phyloP scores from a whole-genome alignment of 345 rosid genomes.

The Fremontodendron californicum region DNA sequence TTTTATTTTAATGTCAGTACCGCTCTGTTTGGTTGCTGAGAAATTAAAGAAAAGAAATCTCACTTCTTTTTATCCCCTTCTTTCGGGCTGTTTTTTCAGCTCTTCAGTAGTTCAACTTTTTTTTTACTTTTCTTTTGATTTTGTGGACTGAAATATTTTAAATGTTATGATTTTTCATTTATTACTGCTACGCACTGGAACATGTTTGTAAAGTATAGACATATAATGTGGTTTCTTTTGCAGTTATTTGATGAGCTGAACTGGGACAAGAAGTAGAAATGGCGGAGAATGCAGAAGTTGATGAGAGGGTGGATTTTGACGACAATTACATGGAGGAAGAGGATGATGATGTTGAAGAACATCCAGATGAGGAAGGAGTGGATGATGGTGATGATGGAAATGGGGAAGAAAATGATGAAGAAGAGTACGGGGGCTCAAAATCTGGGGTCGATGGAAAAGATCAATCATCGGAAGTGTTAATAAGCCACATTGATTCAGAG shows the following conservation, averaged over 20 bases:
- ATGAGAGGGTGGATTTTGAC: slow-evolving; percentile 92
- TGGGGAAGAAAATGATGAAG: slow-evolving; percentile 49
- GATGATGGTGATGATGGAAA: slow-evolving; percentile 43
- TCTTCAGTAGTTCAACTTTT: not conserved
- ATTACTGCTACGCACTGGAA: slow-evolving; percentile 7
- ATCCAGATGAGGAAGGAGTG: slow-evolving; percentile 60
- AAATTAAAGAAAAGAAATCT: not conserved
- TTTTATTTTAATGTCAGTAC: too few species aligned
- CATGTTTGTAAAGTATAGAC: slow-evolving; percentile 5
- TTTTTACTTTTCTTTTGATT: not conserved
- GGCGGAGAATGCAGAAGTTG: slow-evolving; percentile 75
- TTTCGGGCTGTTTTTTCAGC: not conserved
- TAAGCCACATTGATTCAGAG: slow-evolving; percentile 33
- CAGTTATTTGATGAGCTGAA: slow-evolving; percentile 48
- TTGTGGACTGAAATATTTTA: not conserved
- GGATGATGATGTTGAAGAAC: slow-evolving; percentile 82
- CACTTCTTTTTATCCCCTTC: not conserved
- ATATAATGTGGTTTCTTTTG: slow-evolving; percentile 30
- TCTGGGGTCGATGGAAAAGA: slow-evolving; percentile 38
- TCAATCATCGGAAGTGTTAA: slow-evolving; percentile 45
- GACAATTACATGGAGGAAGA: slow-evolving; percentile 92
- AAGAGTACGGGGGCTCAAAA: slow-evolving; percentile 53
- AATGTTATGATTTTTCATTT: slow-evolving; percentile 13
- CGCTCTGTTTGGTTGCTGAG: not conserved
- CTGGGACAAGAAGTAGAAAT: slow-evolving; percentile 40